phyloP scores from a whole-genome alignment of 2,329 filamentous ascomycete genomes.

The Aspergillus brunneoviolaceus region DNA sequence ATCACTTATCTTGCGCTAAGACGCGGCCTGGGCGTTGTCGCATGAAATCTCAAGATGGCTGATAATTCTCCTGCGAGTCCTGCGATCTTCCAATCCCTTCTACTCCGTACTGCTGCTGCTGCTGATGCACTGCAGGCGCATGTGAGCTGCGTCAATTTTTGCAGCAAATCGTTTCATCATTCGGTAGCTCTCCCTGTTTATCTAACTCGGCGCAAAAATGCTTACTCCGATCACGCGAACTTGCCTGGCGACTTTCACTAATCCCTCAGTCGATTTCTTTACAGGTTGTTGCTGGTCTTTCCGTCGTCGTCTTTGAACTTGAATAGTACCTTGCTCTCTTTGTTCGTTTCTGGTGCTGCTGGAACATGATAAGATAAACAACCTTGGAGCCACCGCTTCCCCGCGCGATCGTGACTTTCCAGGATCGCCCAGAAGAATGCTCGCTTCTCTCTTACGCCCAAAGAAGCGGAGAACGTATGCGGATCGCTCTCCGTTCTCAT shows the following conservation, averaged over 20 bases:
- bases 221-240: conserved; percentile 11
- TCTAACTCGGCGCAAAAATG: not conserved
- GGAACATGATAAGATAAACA: conserved; percentile 4
- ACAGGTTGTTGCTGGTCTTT: not conserved
- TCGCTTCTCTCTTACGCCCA: conserved; percentile 33
- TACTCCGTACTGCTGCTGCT: conserved; percentile 1
- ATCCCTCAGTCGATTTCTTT: not conserved
- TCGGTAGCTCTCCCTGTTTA: conserved; percentile 3
- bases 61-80: conserved; percentile 1
- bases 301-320: not conserved
- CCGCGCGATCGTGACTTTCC: not conserved
- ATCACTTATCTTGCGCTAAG: conserved; percentile 5
- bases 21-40: conserved; percentile 1
- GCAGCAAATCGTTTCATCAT: conserved; percentile 14
- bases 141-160: conserved; percentile 14
- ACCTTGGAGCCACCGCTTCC: not conserved
- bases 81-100: conserved; percentile 1
- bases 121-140: conserved; percentile 10
- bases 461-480: conserved; percentile 28
- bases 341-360: not conserved
- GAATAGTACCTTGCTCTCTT: not conserved
- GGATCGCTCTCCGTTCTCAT: conserved; percentile 31
- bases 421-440: conserved; percentile 22
- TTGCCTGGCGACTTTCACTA: not conserved
- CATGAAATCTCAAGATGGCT: not conserved